Conservation (phyloP, 176 grass and related monocot species). For the Carex parvula region DNA sequence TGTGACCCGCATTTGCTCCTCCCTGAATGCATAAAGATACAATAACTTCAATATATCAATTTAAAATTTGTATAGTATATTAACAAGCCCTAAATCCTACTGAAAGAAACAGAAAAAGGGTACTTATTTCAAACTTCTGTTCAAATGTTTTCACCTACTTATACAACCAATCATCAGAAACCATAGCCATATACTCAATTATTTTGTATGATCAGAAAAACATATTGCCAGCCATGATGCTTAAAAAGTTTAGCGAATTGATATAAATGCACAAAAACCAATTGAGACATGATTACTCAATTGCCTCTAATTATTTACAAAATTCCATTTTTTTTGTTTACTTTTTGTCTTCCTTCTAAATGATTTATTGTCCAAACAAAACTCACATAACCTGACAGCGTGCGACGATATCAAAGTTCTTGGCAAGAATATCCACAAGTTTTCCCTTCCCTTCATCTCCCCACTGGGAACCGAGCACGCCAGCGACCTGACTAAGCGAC, state of each 20-base stretch:
- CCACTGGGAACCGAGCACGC: conserved; percentile 91
- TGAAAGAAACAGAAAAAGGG: neutral
- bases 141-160: neutral
- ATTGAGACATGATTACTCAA: neutral
- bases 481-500: conserved; percentile 84
- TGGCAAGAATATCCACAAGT: conserved; percentile 79
- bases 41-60: neutral
- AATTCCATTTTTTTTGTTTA: neutral
- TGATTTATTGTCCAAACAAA: conserved; percentile 30
- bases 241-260: neutral
- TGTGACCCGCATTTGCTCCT: conserved; percentile 94
- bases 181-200: neutral
- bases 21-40: conserved; percentile 36
- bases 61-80: neutral
- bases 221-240: neutral
- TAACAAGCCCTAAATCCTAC: neutral
- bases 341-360: neutral
- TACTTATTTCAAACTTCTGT: neutral
- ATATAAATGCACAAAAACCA: neutral
- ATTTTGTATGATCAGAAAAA: neutral
- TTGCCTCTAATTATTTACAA: neutral
- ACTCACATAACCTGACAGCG: conserved; percentile 69
- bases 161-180: neutral
- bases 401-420: conserved; percentile 83
- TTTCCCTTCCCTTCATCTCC: conserved; percentile 94